phyloP scores from a whole-genome alignment of 441 rosid species.

The Populus hybrid region DNA sequence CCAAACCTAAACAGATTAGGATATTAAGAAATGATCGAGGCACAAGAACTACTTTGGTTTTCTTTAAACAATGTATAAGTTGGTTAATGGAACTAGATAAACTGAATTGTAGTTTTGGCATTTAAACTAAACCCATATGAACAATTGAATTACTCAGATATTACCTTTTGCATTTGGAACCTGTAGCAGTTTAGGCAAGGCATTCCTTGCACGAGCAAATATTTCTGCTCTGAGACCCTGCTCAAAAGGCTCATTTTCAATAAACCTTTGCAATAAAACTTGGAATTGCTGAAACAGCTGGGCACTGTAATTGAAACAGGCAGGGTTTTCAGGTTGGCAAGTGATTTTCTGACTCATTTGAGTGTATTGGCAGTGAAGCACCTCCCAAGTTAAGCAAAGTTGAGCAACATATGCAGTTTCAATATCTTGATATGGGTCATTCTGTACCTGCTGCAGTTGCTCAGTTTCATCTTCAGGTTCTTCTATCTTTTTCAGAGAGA shows the following conservation, averaged over 20 bases:
- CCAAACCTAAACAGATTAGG: slow-evolving; percentile 44
- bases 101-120: neutral
- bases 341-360: slow-evolving; percentile 72
- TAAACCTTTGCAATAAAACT: slow-evolving; percentile 84
- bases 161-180: slow-evolving; percentile 85
- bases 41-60: neutral
- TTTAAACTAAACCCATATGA: neutral
- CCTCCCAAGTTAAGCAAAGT: slow-evolving; percentile 94
- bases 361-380: slow-evolving; percentile 90
- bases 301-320: slow-evolving; percentile 75
- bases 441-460: slow-evolving; percentile 47
- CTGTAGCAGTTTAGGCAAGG: slow-evolving; percentile 82
- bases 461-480: slow-evolving; percentile 68
- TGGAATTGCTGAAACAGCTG: slow-evolving; percentile 91
- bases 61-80: neutral
- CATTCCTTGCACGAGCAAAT: slow-evolving; percentile 68
- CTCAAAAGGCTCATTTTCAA: slow-evolving; percentile 94
- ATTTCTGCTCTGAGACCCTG: slow-evolving; percentile 69
- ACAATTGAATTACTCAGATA: neutral
- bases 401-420: slow-evolving; percentile 94
- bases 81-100: neutral
- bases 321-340: slow-evolving; percentile 57
- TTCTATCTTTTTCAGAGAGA: slow-evolving; percentile 68
- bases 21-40: neutral
- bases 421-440: slow-evolving; percentile 61